A percentile compares a stretch with the other conserved stretches of the same genome.
Evolutionary conservation across 179 eudicot species (phyloP).

Genomic region (Carnegiea gigantea): DNA sequence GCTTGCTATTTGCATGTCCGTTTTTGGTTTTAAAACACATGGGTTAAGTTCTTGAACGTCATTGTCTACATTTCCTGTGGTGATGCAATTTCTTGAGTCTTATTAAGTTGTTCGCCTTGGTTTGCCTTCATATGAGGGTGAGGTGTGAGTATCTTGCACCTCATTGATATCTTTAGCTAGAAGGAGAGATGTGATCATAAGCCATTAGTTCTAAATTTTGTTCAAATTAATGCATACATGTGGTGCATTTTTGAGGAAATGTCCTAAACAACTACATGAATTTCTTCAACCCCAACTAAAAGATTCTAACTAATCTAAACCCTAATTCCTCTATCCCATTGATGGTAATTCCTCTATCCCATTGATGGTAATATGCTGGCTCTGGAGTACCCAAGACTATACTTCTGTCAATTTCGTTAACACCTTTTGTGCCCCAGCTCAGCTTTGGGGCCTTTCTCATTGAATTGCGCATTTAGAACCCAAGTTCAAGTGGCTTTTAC

Average conservation of each 20-base stretch:
- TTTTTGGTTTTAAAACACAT: background rate
- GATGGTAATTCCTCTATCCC: background rate
- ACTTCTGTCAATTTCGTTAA: background rate
- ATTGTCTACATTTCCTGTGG: background rate
- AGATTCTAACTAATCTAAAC: no score
- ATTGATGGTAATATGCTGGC: background rate
- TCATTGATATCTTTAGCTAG: no score
- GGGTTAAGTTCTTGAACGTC: background rate
- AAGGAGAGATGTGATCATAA: no score
- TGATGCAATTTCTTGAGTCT: background rate
- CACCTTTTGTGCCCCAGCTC: background rate
- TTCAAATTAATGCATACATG: no score
- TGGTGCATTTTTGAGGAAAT: background rate
- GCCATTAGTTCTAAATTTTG: background rate
- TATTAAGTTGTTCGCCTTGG: background rate
- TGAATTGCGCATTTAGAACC: background rate
- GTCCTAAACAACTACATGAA: background rate
- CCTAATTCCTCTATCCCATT: background rate
- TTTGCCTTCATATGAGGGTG: background rate
- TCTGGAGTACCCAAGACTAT: background rate
- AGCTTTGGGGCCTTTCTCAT: no score
- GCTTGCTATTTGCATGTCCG: background rate
- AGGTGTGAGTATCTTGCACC: no score
- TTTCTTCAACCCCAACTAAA: no score
- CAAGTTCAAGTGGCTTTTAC: background rate